Base-by-base conservation (phyloP, 1,139 yeast species). In the Diutina catenulata region DNA sequence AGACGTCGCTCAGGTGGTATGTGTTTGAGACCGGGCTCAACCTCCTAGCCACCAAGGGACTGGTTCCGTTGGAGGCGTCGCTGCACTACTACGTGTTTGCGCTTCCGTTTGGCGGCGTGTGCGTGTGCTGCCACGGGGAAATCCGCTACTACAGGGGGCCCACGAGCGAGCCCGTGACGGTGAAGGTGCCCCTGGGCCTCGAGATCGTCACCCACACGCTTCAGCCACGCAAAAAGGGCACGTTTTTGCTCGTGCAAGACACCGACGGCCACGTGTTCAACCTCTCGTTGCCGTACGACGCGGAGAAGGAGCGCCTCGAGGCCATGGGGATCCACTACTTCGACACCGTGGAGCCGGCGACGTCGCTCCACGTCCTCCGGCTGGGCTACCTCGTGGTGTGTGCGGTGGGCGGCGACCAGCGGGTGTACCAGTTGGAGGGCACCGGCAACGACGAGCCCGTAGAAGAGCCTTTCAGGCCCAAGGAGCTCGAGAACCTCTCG, bases 11-110 rank as follows among this genome's bases (percentile, higher is more conserved):
- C 41, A 70, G 74, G 7, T 80, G 71, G 53, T 88, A 88, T 56
- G 93, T 84, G 50, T 60, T 88, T 23, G 97, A 91, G 54, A 69
- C 83, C 38, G 95, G 97, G 0, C 62, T 88, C 39, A 87, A 88
- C 50, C 82, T 80, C 51, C 71, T 87, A 2, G 65, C 2, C 70
- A 69, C 41, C 48, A 48, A 18, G 68, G 64, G 42, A 3, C 68
- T 59, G 25, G 53, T 47, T 8, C 57, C 74, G 3, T 64, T 66
- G 5, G 53, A 2, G 54, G 56, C 0, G 44, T 49, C 0, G 50
- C 61, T 18, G 53, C 68, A 1, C n/a, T 50, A 49, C 22, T 49
- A 56, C 37, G 42, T 65, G 22, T 49, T 66, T 4, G 60, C 70
- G 0, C 45, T 64, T 28, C 67, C 68, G 0, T 53, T 58, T 14